Conservation (phyloP, 805 yeast genomes). For the Pichia kluyveri region DNA sequence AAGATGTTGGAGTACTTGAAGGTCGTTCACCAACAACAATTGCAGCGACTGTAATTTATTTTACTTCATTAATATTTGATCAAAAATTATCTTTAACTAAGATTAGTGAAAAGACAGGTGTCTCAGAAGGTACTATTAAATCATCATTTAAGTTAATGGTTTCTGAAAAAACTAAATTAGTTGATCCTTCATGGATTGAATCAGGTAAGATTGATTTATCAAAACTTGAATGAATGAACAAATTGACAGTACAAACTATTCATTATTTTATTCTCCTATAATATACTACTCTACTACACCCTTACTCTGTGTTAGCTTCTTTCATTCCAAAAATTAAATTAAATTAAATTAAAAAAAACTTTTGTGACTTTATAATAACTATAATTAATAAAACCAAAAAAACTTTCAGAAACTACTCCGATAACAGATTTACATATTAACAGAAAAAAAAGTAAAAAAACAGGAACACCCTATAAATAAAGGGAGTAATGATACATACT, state of each 20-base stretch:
- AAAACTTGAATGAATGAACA: background rate
- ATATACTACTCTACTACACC: too few relatives aligned
- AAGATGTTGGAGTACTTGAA: slow-evolving; percentile 87
- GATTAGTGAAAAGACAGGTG: slow-evolving; percentile 90
- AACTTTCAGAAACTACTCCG: background rate
- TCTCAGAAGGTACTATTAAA: slow-evolving; percentile 94
- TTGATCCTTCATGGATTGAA: slow-evolving; percentile 72
- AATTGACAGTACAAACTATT: background rate
- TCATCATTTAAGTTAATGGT: slow-evolving; percentile 78
- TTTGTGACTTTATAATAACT: background rate
- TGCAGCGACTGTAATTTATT: slow-evolving; percentile 94
- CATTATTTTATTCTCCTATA: too few relatives aligned
- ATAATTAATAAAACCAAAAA: background rate
- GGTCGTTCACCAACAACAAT: slow-evolving; percentile 96
- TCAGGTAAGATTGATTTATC: slow-evolving; percentile 49
- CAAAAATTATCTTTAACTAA: slow-evolving; percentile 66
- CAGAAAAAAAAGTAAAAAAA: too few relatives aligned
- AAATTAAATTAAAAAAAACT: too few relatives aligned
- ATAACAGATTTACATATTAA: background rate
- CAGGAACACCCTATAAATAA: too few relatives aligned
- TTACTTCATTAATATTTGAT: slow-evolving; percentile 85
- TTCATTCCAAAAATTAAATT: background rate
- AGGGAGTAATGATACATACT: too few relatives aligned
- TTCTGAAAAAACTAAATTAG: slow-evolving; percentile 59
- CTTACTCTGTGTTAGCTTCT: background rate